Evolutionary conservation across 768 basidiomycete genomes (phyloP), one percentile per base, ranked within the genome.

Genomic region (Russula lepida): DNA sequence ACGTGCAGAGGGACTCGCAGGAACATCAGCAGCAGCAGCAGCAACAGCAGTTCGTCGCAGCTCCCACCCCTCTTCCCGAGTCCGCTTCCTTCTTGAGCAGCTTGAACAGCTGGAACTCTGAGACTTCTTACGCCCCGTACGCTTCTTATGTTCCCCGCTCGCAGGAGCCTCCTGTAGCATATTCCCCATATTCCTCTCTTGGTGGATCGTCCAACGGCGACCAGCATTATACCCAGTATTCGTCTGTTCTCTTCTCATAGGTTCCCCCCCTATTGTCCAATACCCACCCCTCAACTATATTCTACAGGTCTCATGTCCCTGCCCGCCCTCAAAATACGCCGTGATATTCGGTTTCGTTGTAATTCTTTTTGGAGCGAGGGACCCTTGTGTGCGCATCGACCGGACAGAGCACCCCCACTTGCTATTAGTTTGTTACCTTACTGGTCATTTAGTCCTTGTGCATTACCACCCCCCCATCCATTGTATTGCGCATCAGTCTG

Each of bases 1-100:
- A 77, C 43, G 81, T 80, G 70, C 77, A 78, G 68, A 74, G 74
- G 70, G 74, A 76, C 66, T 66, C 69, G 28, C 67, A 49, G 8
- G 70, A 68, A 62, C 68, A 68, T 17, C 27, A 43, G n/a, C 41
- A 30, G 19, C 28, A 13, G 7, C 72, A 68, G 21, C 70, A 41
- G 27, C 39, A 39, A 4, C 54, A n/a, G 7, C 72, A 68, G 23
- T 70, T 25, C 46, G 25, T 64, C 55, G 69, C 59, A 59, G 66
- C 67, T 54, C 69, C 47, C 56, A 62, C 70, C 53, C 67, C 74
- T 65, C 68, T 71, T 33, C 65, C 62, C 39, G 67, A 71, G 70
- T 68, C 68, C 21, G 52, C 47, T 62, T 56, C 64, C 59, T 53
- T 64, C 59, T 25, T 59, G 61, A 62, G 5, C 60, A 62, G 5